Conservation (phyloP, 257 asterid species). For the Solanum ahanhuiri region DNA sequence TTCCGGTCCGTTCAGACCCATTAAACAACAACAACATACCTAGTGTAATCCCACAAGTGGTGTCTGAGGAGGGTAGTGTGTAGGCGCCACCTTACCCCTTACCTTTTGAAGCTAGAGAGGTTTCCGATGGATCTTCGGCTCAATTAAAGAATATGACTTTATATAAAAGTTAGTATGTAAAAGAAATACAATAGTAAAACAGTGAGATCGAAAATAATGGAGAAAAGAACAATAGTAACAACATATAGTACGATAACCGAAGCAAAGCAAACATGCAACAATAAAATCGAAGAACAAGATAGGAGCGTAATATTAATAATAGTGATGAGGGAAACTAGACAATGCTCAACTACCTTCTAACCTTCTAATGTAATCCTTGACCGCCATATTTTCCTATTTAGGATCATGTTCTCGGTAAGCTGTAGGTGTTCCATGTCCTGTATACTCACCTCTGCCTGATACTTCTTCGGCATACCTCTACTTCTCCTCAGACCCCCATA, state of each 20-base stretch:
- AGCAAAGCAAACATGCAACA: too few species aligned
- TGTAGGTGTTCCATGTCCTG: background rate
- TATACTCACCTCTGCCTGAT: background rate
- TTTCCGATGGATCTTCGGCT: too few species aligned
- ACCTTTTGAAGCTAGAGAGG: too few species aligned
- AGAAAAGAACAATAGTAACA: too few species aligned
- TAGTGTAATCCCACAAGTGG: background rate
- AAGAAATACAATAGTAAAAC: too few species aligned
- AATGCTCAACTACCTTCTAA: background rate
- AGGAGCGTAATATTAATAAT: background rate
- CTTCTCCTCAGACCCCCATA: background rate
- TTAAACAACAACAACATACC: background rate
- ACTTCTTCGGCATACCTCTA: background rate
- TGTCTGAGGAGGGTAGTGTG: too few species aligned
- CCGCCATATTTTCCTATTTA: background rate
- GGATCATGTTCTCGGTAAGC: background rate
- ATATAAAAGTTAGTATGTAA: too few species aligned
- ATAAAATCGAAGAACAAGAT: too few species aligned
- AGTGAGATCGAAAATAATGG: too few species aligned
- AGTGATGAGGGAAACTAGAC: background rate
- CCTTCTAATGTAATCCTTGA: background rate
- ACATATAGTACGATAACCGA: too few species aligned
- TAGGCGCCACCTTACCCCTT: too few species aligned
- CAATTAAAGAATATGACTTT: too few species aligned
- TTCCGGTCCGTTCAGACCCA: background rate